A percentile compares a stretch with the other conserved stretches of the same genome.
These are phyloP conservation scores for Diphasiastrum complanatum DNA, from an alignment of 83 land plant species.

Conservation along the genomic window DNA sequence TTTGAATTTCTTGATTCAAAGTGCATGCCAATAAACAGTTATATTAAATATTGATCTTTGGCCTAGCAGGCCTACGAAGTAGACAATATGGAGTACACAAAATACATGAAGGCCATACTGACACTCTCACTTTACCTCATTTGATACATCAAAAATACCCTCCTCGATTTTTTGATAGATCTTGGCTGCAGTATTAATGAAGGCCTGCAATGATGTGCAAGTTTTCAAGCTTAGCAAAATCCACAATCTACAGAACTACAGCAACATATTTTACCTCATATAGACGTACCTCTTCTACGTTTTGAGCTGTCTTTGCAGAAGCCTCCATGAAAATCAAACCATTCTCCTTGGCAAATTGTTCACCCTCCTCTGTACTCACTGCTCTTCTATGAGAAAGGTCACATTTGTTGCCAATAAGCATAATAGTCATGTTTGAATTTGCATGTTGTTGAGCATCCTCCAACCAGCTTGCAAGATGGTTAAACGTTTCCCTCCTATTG, in stretches of 20 bases:
- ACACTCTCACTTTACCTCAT: constrained; percentile 11
- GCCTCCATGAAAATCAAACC: constrained; percentile 25
- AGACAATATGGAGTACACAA: not conserved
- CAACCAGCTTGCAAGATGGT: constrained; percentile 26
- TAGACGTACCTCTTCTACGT: constrained; percentile 24
- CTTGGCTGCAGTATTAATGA: constrained; percentile 28
- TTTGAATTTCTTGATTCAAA: too few species aligned
- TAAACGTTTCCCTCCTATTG: constrained; percentile 23
- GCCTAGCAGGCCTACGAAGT: not conserved
- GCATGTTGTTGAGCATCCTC: constrained; percentile 27
- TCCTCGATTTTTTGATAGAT: constrained; percentile 28
- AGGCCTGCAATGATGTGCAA: constrained; percentile 14
- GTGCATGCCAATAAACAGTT: too few species aligned
- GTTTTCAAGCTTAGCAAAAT: not conserved
- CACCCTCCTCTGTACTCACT: constrained; percentile 26
- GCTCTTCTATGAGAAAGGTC: constrained; percentile 24
- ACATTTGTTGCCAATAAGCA: constrained; percentile 30
- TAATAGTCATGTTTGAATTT: constrained; percentile 24
- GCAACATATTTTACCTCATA: too few species aligned
- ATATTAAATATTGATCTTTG: not conserved
- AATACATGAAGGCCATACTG: not conserved
- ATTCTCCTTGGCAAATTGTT: constrained; percentile 28
- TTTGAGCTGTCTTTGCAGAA: constrained; percentile 25
- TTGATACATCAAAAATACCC: constrained; percentile 24
- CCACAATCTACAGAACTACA: not conserved